phyloP scores from a whole-genome alignment of 305 asterid genomes.

The Andrographis paniculata region DNA sequence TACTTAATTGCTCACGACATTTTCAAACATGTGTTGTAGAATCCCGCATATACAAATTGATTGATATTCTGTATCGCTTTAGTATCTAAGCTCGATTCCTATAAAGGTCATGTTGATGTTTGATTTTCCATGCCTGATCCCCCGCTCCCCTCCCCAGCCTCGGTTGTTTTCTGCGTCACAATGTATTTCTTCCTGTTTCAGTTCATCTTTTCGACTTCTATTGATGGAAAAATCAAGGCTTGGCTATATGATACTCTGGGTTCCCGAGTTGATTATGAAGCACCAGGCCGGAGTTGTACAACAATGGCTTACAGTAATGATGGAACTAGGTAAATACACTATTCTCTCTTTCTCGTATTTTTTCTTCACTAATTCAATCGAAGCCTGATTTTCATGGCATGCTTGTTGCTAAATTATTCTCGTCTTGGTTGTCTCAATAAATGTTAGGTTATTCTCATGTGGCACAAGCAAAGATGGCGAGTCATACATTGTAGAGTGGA shows the following conservation, averaged over 20 bases:
- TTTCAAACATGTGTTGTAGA: too few species aligned
- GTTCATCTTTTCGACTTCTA: conserved; percentile 39
- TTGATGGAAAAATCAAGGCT: conserved; percentile 44
- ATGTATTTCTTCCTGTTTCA: conserved; percentile 16
- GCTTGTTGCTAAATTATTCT: not conserved
- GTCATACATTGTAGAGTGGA: conserved; percentile 66
- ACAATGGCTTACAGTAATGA: conserved; percentile 44
- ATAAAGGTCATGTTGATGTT: too few species aligned
- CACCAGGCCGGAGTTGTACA: conserved; percentile 37
- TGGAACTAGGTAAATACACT: conserved; percentile 32
- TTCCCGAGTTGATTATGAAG: conserved; percentile 31
- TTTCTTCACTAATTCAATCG: not conserved
- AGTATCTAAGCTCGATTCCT: too few species aligned
- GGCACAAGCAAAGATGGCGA: conserved; percentile 71
- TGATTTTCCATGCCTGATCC: too few species aligned
- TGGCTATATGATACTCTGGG: conserved; percentile 41
- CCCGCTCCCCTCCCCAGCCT: not conserved
- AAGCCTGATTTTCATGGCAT: not conserved
- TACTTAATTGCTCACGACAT: too few species aligned
- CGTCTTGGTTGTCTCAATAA: conserved; percentile 2
- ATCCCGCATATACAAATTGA: too few species aligned
- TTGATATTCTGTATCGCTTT: too few species aligned
- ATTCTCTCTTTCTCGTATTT: conserved; percentile 3
- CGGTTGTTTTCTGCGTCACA: conserved; percentile 1
- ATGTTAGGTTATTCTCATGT: conserved; percentile 59